These are phyloP conservation scores for Neoscytalidium dimidiatum DNA, from an alignment of 2,329 filamentous ascomycete genomes.

Conservation along the genomic window DNA sequence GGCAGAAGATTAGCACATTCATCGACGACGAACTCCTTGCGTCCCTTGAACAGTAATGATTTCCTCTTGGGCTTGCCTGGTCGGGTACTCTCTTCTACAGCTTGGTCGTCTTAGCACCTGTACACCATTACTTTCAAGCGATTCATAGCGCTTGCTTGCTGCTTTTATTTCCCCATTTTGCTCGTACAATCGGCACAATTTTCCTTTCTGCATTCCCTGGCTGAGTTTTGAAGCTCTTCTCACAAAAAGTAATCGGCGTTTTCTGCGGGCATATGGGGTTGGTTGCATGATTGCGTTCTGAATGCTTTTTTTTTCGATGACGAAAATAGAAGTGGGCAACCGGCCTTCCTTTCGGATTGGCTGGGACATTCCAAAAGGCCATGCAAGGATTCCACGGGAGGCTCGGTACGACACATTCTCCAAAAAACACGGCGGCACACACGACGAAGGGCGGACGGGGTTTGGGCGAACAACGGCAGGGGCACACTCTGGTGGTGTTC, in stretches of 20 bases:
- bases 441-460: not conserved
- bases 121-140: slow-evolving; percentile 17
- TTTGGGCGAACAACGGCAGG: not conserved
- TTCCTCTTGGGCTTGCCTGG: not conserved
- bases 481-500: not conserved
- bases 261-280: slow-evolving; percentile 17
- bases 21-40: slow-evolving; percentile 54
- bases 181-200: not conserved
- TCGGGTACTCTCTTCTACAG: not conserved
- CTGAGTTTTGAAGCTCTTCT: slow-evolving; percentile 6
- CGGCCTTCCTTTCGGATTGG: slow-evolving; percentile 13
- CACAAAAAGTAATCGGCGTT: slow-evolving; percentile 20
- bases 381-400: not conserved
- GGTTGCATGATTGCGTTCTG: slow-evolving; percentile 20
- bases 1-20: slow-evolving; percentile 57
- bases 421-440: slow-evolving; percentile 7
- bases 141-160: slow-evolving; percentile 9
- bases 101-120: slow-evolving; percentile 16
- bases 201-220: slow-evolving; percentile 14
- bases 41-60: slow-evolving; percentile 48
- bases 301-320: slow-evolving; percentile 6
- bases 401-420: slow-evolving; percentile 2
- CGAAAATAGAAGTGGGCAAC: slow-evolving; percentile 18
- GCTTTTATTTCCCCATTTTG: not conserved
- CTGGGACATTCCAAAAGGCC: slow-evolving; percentile 9